Percentiles rank a stretch among this genome's conserved stretches.
Evolutionary conservation across 768 basidiomycete genomes (phyloP).

Genomic region (Agrocybe pediades): DNA sequence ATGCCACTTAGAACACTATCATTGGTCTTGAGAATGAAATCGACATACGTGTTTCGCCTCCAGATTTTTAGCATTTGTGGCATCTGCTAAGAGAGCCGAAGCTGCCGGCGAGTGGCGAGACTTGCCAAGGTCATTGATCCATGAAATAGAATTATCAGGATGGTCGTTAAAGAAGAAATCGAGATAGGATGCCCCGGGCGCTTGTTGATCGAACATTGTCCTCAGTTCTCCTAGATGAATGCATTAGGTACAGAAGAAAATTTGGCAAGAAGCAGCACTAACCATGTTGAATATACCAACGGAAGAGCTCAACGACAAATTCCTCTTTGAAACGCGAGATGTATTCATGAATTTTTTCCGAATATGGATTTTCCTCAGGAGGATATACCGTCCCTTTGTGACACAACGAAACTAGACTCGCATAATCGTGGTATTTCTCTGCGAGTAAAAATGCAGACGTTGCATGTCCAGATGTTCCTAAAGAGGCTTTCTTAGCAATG

Average conservation of each 20-base stretch:
- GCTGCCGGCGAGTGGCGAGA: conserved; percentile 68
- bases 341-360: conserved; percentile 64
- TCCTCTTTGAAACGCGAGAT: conserved; percentile 77
- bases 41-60: conserved; percentile 74
- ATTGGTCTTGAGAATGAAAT: neutral
- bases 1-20: neutral
- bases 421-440: conserved; percentile 85
- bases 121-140: conserved; percentile 86
- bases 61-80: conserved; percentile 56
- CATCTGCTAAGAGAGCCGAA: conserved; percentile 61
- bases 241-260: neutral
- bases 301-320: conserved; percentile 88
- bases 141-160: conserved; percentile 66
- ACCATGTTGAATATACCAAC: conserved; percentile 94
- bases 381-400: conserved; percentile 66
- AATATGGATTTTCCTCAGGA: conserved; percentile 65
- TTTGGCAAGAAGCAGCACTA: conserved; percentile 17
- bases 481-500: neutral
- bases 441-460: conserved; percentile 80
- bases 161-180: conserved; percentile 71
- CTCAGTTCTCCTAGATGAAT: conserved; percentile 69
- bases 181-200: conserved; percentile 59
- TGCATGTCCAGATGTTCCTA: conserved; percentile 69
- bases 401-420: conserved; percentile 82
- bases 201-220: conserved; percentile 78